Evolutionary conservation across 208 protist species (phyloP).

Genomic region (Naegleria lovaniensis): DNA sequence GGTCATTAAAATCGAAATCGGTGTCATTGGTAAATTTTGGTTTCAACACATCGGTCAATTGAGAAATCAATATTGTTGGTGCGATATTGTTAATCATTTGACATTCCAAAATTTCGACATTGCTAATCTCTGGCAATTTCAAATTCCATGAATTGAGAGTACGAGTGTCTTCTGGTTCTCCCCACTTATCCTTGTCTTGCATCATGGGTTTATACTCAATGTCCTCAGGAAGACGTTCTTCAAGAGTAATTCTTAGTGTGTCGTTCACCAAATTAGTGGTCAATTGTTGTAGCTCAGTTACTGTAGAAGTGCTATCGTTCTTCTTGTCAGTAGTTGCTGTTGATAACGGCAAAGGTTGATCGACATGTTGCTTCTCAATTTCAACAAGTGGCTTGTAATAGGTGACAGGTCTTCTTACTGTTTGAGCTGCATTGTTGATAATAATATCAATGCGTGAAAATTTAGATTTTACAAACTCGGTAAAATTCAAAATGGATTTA

Average conservation of each 20-base stretch:
- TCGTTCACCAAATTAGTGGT: background rate
- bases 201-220: background rate
- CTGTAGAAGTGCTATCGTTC: background rate
- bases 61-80: background rate
- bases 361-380: background rate
- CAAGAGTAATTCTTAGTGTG: background rate
- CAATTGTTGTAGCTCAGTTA: background rate
- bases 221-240: background rate
- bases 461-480: background rate
- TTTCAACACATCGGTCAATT: background rate
- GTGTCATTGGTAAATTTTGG: slow-evolving; percentile 49
- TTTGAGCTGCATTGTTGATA: slow-evolving; percentile 70
- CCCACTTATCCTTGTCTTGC: background rate
- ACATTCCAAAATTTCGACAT: slow-evolving; percentile 14
- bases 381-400: slow-evolving; percentile 46
- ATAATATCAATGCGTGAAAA: slow-evolving; percentile 42
- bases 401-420: slow-evolving; percentile 47
- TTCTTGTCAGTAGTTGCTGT: background rate
- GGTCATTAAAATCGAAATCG: background rate
- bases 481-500: background rate
- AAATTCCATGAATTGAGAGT: slow-evolving; percentile 39
- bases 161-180: slow-evolving; percentile 50
- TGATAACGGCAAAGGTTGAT: background rate
- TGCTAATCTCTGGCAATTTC: slow-evolving; percentile 36
- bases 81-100: slow-evolving; percentile 28